Percentiles rank a stretch among this genome's conserved stretches.
Evolutionary conservation across 2,329 filamentous ascomycete genomes (phyloP).

Genomic region (Phaeosphaeriaceae sp.): DNA sequence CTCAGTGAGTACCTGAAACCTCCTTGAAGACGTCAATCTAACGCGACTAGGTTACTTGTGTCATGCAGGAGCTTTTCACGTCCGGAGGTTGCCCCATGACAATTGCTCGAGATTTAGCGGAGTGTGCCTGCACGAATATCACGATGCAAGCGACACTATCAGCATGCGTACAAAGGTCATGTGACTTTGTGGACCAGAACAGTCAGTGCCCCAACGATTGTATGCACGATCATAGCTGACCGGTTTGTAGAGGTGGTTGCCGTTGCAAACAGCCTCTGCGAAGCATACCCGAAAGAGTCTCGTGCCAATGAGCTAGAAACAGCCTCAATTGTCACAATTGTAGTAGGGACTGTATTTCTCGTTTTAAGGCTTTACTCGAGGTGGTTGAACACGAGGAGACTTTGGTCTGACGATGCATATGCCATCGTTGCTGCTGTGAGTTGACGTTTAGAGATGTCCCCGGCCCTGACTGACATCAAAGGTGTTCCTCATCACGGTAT

Average conservation of each 20-base stretch:
- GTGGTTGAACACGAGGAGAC: conserved; percentile 16
- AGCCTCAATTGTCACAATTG: conserved; percentile 16
- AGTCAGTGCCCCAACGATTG: conserved; percentile 1
- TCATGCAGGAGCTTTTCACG: conserved; percentile 15
- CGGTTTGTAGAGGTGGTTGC: conserved; percentile 7
- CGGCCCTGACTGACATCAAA: not conserved
- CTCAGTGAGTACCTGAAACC: conserved; percentile 6
- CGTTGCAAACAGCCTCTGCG: conserved; percentile 15
- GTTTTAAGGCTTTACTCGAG: conserved; percentile 20
- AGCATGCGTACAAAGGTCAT: conserved; percentile 16
- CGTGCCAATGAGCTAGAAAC: conserved; percentile 15
- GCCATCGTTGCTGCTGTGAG: conserved; percentile 21
- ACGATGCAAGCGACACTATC: conserved; percentile 14
- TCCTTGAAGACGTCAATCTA: not conserved
- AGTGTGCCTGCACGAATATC: conserved; percentile 17
- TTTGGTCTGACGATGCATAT: conserved; percentile 20
- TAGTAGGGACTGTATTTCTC: conserved; percentile 11
- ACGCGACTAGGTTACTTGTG: conserved; percentile 11
- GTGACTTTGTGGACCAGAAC: conserved; percentile 10
- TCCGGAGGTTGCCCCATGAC: conserved; percentile 17
- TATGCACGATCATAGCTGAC: conserved; percentile 1
- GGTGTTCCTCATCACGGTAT: conserved; percentile 16
- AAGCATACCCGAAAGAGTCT: conserved; percentile 17
- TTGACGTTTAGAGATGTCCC: not conserved
- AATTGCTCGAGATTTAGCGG: conserved; percentile 11